A percentile compares a stretch with the other conserved stretches of the same genome.
Conservation (phyloP, 2,329 filamentous ascomycete species). For the Talaromyces sp. region DNA sequence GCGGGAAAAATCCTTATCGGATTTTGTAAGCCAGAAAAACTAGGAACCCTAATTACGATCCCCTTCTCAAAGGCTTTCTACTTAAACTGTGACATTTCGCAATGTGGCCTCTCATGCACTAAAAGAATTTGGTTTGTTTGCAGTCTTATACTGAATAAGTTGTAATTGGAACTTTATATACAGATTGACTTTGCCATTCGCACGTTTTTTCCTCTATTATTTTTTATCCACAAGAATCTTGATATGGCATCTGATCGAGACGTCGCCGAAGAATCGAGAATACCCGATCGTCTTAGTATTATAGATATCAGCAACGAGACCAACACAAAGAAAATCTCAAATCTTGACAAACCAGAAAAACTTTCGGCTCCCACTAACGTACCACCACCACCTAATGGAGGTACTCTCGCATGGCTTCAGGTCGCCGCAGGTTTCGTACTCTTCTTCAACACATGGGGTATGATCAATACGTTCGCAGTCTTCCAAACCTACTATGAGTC, state of each 20-base stretch:
- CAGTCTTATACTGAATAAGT: neutral
- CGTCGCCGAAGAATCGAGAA: neutral
- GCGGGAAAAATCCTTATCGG: neutral
- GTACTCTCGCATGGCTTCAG: slow-evolving; percentile 32
- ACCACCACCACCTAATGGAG: slow-evolving; percentile 30
- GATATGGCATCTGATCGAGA: neutral
- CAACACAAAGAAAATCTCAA: neutral
- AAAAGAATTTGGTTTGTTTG: neutral
- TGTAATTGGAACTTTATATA: neutral
- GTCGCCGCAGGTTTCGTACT: slow-evolving; percentile 30
- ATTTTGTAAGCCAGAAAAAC: neutral
- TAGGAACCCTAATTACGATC: neutral
- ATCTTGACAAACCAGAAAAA: neutral
- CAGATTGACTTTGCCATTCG: neutral
- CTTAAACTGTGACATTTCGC: neutral
- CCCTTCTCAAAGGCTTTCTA: neutral
- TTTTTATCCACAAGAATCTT: neutral
- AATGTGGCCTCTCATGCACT: neutral
- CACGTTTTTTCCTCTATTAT: neutral
- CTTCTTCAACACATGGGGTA: slow-evolving; percentile 33
- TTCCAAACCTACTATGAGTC: slow-evolving; percentile 51
- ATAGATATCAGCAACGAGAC: neutral
- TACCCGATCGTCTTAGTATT: neutral
- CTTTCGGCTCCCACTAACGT: neutral
- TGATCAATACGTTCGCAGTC: slow-evolving; percentile 48